Evolutionary conservation across 2,329 filamentous ascomycete species (phyloP), one percentile per base, ranked within the genome.

Genomic region (Alternaria sp.): DNA sequence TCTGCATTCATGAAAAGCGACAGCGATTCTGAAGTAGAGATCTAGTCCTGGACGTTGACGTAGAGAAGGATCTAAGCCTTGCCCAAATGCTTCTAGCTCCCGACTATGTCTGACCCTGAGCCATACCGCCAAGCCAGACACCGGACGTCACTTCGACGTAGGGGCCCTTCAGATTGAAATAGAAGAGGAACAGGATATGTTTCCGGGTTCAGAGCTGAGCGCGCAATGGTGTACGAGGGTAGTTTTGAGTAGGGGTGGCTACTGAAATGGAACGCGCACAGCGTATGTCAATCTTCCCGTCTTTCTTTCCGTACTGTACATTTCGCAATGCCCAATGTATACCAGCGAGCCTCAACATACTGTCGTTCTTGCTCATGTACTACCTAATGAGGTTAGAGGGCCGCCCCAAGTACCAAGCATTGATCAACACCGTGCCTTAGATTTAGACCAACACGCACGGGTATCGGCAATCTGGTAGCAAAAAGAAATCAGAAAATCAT

Each of bases 341-440:
- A 50, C 32, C 20, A 38, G 14, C n/a, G 11, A 22, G 34, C 14
- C 5, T 27, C 32, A 38, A 34, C 30, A 49, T 22, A 18, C 22
- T 9, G 32, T 50, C 7, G 16, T 27, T 22, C 10, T 14, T 11
- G 32, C 30, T 5, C 32, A 2, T 38, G 14, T 50, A 38, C 14
- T 27, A 25, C 46, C 32, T 9, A 50, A 50, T 36, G 20, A 12
- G 32, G 46, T 5, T 50, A 50, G 32, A 36, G 32, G 32, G 46
- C 46, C 30, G 46, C 46, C 30, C 16, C 30, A 5, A 9, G 8
- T 14, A 38, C 5, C 46, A 50, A 36, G 46, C 32, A 38, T 50
- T 50, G 46, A 50, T 50, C 46, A 50, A 50, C 46, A 36, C 46
- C 46, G 34, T 50, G 25, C 46, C 46, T 50, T 38, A 27, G 46